Evolutionary conservation across 2,329 filamentous ascomycete genomes (phyloP), one percentile per base, ranked within the genome.

Genomic region (Epichloe bromicola): DNA sequence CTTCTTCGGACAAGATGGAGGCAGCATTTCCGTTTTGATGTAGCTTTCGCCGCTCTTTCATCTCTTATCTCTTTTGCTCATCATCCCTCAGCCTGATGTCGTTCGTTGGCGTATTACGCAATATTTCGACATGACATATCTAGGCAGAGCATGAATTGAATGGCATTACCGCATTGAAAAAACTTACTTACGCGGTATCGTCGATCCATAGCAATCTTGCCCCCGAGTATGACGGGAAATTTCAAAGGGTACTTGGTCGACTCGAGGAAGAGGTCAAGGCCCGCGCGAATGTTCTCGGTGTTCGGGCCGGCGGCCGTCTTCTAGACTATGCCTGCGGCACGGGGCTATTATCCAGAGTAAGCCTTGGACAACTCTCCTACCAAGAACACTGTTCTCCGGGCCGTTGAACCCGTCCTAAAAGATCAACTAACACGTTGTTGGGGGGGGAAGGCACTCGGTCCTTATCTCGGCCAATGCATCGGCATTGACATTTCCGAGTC

Each of bases 281-380:
- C 4, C 72, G 74, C 34, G 70, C 76, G 5, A 70, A 74, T 49
- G 86, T 85, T 70, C 76, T 87, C 52, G 81, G 79, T 41, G 74
- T 79, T 34, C 58, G 58, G 41, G 49, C 68, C 58, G 59, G 60
- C 58, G 51, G 70, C 80, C 74, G 75, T 44, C 66, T 88, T 19
- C 70, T 89, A 2, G 86, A 90, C 62, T 90, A 89, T 65, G 86
- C 86, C 15, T 89, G 85, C 61, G 86, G 86, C 8, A 82, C 83
- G 5, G 84, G 84, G 2, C 65, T 79, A 50, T 71, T 86, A 55
- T 83, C 83, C 12, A 73, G 76, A 5, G 46, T 44, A 33, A 17
- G 42, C 33, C 19, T 11, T 41, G 11, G 30, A 33, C 6, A 46
- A 19, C 8, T 30, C 8, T 30, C 26, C 26, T 30, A 8, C 26